phyloP scores from a whole-genome alignment of 1,284 basidiomycete species.

The Spongispora temasekensis region DNA sequence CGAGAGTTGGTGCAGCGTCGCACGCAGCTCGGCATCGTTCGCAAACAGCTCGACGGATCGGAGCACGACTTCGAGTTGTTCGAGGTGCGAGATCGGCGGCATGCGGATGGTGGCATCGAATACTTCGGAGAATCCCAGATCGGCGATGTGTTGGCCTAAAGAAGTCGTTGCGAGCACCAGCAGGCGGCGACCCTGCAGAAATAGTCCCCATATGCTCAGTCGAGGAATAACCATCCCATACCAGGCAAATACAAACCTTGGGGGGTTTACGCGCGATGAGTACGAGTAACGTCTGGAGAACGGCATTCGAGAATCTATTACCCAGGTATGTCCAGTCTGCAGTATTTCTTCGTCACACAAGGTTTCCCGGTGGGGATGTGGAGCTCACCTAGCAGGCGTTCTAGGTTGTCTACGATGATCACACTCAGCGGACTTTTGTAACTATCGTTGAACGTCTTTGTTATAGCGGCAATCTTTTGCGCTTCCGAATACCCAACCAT shows the following conservation, averaged over 20 bases:
- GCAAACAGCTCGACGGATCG: constrained; percentile 84
- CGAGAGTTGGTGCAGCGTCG: constrained; percentile 68
- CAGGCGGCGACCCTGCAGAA: constrained; percentile 82
- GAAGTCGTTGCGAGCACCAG: constrained; percentile 94
- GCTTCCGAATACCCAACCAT: constrained; percentile 95
- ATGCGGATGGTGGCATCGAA: constrained; percentile 92
- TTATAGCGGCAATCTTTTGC: constrained; percentile 91
- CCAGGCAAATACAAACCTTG: constrained; percentile 57
- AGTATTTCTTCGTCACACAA: constrained; percentile 2
- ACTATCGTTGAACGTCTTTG: constrained; percentile 93
- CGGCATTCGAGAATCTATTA: constrained; percentile 92
- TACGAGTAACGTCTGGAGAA: constrained; percentile 91
- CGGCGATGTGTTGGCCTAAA: constrained; percentile 82
- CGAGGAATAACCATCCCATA: constrained; percentile 4
- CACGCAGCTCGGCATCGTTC: constrained; percentile 52
- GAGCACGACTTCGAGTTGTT: constrained; percentile 76
- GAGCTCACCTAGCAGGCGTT: constrained; percentile 78
- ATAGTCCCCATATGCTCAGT: constrained; percentile 13
- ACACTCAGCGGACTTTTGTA: constrained; percentile 98
- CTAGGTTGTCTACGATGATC: constrained; percentile 94
- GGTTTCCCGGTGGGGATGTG: no score
- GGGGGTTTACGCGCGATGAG: constrained; percentile 90
- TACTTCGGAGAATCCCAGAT: constrained; percentile 86
- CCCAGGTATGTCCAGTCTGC: constrained; percentile 98
- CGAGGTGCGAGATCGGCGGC: constrained; percentile 77